Percentiles rank a stretch among this genome's conserved stretches.
Conservation (phyloP, 768 basidiomycete species). For the Lactarius vividus region DNA sequence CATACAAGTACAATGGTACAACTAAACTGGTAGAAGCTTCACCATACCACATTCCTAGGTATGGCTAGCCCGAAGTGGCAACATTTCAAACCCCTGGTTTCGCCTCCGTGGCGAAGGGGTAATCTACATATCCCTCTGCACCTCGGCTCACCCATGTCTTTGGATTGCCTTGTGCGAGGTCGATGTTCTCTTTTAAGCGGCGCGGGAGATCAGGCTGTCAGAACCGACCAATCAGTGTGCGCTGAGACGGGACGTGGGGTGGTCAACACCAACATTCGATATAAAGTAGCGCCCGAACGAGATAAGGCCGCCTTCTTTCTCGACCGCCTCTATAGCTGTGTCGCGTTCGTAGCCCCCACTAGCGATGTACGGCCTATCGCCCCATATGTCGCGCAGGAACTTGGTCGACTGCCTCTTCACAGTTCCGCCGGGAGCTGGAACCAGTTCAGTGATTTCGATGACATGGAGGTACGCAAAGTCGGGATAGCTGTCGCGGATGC, state of each 20-base stretch:
- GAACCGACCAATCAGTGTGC: not conserved
- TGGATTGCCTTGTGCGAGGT: not conserved
- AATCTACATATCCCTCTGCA: constrained; percentile 27
- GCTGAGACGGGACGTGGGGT: not conserved
- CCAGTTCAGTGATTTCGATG: constrained; percentile 29
- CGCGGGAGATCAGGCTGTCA: constrained; percentile 27
- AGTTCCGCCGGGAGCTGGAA: not conserved
- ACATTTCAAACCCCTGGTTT: not conserved
- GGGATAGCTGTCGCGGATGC: constrained; percentile 28
- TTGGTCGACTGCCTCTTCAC: constrained; percentile 22
- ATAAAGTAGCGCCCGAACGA: constrained; percentile 20
- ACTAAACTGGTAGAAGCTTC: not conserved
- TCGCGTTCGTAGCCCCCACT: constrained; percentile 30
- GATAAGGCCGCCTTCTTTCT: constrained; percentile 19
- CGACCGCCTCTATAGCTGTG: constrained; percentile 24
- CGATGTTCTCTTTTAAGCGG: constrained; percentile 11
- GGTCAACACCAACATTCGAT: constrained; percentile 13
- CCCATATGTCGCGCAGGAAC: constrained; percentile 31
- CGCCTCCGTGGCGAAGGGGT: constrained; percentile 19
- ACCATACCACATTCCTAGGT: not conserved
- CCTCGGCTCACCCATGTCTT: not conserved
- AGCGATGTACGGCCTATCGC: constrained; percentile 25
- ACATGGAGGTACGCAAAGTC: constrained; percentile 34
- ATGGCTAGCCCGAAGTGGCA: not conserved
- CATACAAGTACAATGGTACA: not conserved